These are phyloP conservation scores for Phytopythium mirpurense DNA, from an alignment of 352 stramenopile species.

Conservation along the genomic window DNA sequence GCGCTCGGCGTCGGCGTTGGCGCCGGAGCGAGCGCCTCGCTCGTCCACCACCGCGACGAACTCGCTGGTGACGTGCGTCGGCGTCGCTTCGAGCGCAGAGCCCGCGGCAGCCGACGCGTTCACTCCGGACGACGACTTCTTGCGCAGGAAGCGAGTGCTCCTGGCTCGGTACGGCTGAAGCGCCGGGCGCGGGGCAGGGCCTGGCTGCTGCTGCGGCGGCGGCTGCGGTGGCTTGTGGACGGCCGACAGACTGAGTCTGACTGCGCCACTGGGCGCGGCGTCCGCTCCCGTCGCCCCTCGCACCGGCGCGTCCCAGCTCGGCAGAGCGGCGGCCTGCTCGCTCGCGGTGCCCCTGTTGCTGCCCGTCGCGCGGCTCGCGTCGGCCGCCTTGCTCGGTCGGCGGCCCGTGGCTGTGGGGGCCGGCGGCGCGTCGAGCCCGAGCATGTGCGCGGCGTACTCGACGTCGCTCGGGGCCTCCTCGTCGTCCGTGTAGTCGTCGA, in stretches of 20 bases:
- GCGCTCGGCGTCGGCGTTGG: slow-evolving; percentile 12
- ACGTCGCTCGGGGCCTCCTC: slow-evolving; percentile 24
- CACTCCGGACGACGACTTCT: slow-evolving; percentile 4
- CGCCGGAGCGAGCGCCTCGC: slow-evolving; percentile 5
- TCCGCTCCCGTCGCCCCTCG: background rate
- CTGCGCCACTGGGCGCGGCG: background rate
- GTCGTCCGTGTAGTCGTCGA: slow-evolving; percentile 60
- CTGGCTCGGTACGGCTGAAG: slow-evolving; percentile 5
- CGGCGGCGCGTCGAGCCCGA: background rate
- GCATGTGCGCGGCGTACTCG: slow-evolving; percentile 9
- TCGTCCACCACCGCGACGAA: slow-evolving; percentile 30
- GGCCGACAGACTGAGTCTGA: background rate
- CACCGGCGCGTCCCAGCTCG: background rate
- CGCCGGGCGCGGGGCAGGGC: background rate
- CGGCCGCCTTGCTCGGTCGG: background rate
- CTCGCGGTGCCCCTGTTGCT: background rate
- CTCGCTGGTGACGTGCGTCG: slow-evolving; percentile 26
- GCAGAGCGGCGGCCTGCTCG: background rate
- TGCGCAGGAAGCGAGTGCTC: slow-evolving; percentile 7
- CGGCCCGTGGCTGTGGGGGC: background rate
- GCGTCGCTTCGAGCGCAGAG: slow-evolving; percentile 19
- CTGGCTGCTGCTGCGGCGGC: no score
- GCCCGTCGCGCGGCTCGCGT: slow-evolving; percentile 7
- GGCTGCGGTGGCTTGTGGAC: background rate
- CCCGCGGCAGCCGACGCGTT: background rate